Percentiles rank a stretch among this genome's conserved stretches.
Evolutionary conservation across 1,284 basidiomycete species (phyloP).

Genomic region (Neotropicomus parvogracilis): DNA sequence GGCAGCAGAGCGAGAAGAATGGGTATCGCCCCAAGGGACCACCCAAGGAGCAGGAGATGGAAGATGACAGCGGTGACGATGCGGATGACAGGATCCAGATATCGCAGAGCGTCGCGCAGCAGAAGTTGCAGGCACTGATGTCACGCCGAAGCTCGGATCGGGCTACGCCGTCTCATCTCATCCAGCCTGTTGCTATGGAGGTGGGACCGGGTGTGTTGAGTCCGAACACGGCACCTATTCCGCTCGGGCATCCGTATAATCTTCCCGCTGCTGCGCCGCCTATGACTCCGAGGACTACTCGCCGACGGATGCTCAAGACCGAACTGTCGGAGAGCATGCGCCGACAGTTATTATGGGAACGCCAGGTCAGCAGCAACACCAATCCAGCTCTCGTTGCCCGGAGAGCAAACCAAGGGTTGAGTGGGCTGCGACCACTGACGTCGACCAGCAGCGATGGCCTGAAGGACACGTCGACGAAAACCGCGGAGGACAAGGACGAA

Average conservation of each 20-base stretch:
- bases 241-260: slow-evolving; percentile 69
- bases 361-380: slow-evolving; percentile 60
- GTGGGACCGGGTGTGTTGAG: slow-evolving; percentile 14
- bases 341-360: slow-evolving; percentile 82
- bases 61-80: slow-evolving; percentile 60
- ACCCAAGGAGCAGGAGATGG: slow-evolving; percentile 65
- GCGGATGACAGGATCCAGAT: slow-evolving; percentile 50
- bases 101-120: slow-evolving; percentile 60
- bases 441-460: slow-evolving; percentile 26
- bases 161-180: slow-evolving; percentile 15
- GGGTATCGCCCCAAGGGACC: slow-evolving; percentile 60
- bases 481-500: slow-evolving; percentile 35
- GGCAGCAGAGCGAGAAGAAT: slow-evolving; percentile 26
- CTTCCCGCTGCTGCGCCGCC: slow-evolving; percentile 66
- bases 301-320: slow-evolving; percentile 77
- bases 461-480: slow-evolving; percentile 16
- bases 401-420: slow-evolving; percentile 34
- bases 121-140: slow-evolving; percentile 54
- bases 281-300: slow-evolving; percentile 80
- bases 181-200: slow-evolving; percentile 18
- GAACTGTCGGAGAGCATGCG: slow-evolving; percentile 85
- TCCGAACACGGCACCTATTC: slow-evolving; percentile 46
- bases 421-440: slow-evolving; percentile 43
- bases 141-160: slow-evolving; percentile 35
- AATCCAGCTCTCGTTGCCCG: slow-evolving; percentile 39